phyloP scores from a whole-genome alignment of 345 rosid genomes.

The Passiflora organensis region DNA sequence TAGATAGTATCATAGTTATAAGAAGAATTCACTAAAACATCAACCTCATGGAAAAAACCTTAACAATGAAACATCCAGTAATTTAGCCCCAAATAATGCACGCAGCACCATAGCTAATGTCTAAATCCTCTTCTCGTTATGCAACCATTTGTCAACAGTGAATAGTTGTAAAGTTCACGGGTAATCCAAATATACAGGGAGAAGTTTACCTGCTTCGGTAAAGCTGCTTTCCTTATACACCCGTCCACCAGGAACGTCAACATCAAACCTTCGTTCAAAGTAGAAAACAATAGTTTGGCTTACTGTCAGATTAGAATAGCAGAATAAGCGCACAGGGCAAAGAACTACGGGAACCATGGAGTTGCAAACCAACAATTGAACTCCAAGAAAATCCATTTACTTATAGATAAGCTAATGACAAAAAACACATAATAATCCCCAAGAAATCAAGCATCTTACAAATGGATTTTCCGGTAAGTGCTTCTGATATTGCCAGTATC shows the following conservation, averaged over 20 bases:
- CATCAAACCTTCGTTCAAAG: conserved; percentile 66
- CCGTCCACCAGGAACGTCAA: conserved; percentile 87
- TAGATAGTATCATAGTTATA: not conserved
- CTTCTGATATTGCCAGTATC: conserved; percentile 60
- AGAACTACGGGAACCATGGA: not conserved
- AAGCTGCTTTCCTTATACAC: conserved; percentile 78
- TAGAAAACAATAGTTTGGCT: conserved; percentile 3
- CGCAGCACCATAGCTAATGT: too few relatives aligned
- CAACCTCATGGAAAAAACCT: not conserved
- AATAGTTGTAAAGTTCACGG: not conserved
- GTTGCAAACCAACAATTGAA: not conserved
- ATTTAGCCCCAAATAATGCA: too few relatives aligned
- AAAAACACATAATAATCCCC: not conserved
- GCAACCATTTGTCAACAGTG: not conserved
- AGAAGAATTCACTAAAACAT: not conserved
- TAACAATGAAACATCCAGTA: too few relatives aligned
- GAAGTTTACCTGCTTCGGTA: conserved; percentile 70
- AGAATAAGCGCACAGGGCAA: conserved; percentile 1
- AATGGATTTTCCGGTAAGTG: conserved; percentile 67
- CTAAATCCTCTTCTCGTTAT: too few relatives aligned
- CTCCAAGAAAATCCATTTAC: conserved; percentile 1
- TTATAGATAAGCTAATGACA: not conserved
- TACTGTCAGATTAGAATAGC: not conserved
- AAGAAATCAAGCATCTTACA: conserved; percentile 38
- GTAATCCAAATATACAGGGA: not conserved